These are phyloP conservation scores for Penicillium concentricum DNA, from an alignment of 2,329 filamentous ascomycete genomes.

Conservation along the genomic window DNA sequence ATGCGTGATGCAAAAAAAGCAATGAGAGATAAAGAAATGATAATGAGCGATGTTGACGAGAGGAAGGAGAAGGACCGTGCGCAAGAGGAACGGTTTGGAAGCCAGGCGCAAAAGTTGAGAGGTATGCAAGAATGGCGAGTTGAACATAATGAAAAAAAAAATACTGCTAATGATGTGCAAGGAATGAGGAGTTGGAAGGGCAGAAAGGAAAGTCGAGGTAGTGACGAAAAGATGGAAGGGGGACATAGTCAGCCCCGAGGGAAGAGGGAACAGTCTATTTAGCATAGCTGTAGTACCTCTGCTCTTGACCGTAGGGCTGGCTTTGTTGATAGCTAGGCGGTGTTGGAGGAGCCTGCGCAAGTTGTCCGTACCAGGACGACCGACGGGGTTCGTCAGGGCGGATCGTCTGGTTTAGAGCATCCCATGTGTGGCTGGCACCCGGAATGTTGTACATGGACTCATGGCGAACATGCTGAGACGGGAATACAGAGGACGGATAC, in stretches of 20 bases:
- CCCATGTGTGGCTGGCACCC: conserved; percentile 38
- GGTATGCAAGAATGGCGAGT: not conserved
- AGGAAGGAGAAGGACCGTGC: conserved; percentile 2
- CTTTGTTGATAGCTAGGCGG: conserved; percentile 28
- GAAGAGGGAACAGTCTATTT: conserved; percentile 2
- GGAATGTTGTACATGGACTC: conserved; percentile 38
- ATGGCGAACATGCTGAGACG: conserved; percentile 19
- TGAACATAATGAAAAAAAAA: conserved; percentile 9
- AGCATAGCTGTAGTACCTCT: conserved; percentile 25
- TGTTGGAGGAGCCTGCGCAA: conserved; percentile 22
- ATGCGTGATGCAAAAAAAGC: conserved; percentile 26
- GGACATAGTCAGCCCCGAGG: not conserved
- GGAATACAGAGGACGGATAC: conserved; percentile 19
- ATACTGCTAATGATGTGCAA: conserved; percentile 3
- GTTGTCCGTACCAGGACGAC: conserved; percentile 35
- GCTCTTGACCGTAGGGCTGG: conserved; percentile 29
- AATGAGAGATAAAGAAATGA: not conserved
- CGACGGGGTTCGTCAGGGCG: conserved; percentile 34
- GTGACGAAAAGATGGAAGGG: not conserved
- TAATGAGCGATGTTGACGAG: conserved; percentile 1
- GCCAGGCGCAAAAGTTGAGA: conserved; percentile 5
- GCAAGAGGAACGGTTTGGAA: not conserved
- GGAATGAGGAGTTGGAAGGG: not conserved
- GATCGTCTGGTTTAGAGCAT: conserved; percentile 34
- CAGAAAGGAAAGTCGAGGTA: not conserved